Conservation (phyloP, 768 basidiomycete genomes). For the Pleurotus ostreatus region DNA sequence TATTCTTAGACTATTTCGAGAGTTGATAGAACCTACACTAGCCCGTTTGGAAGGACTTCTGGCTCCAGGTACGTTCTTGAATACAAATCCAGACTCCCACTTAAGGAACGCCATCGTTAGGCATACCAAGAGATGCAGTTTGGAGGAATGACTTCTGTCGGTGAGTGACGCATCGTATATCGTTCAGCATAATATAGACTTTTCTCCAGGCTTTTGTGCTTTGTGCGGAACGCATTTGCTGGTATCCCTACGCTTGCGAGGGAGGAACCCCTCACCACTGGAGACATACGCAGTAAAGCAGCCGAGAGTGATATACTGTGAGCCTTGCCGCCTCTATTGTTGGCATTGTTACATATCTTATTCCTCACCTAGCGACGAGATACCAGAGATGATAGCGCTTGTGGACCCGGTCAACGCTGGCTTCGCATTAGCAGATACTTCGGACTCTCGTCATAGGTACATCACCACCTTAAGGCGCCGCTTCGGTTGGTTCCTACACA, state of each 20-base stretch:
- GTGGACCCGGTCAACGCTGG: constrained; percentile 59
- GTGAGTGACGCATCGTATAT: constrained; percentile 25
- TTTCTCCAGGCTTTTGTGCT: constrained; percentile 51
- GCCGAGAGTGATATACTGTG: constrained; percentile 68
- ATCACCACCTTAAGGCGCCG: constrained; percentile 52
- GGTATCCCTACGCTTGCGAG: constrained; percentile 68
- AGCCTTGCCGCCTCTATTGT: constrained; percentile 16
- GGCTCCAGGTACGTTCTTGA: constrained; percentile 34
- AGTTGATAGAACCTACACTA: constrained; percentile 63
- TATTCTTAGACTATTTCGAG: constrained; percentile 62
- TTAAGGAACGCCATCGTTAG: constrained; percentile 19
- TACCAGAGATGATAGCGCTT: constrained; percentile 73
- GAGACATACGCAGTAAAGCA: constrained; percentile 40
- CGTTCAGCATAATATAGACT: not conserved
- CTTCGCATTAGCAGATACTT: constrained; percentile 61
- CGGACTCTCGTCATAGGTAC: constrained; percentile 63
- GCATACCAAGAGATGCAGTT: constrained; percentile 44
- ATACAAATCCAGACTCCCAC: not conserved
- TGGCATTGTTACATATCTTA: not conserved
- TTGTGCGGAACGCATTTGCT: constrained; percentile 71
- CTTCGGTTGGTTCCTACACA: constrained; percentile 68
- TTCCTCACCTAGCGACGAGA: constrained; percentile 49
- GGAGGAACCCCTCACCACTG: constrained; percentile 40
- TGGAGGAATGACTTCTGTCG: constrained; percentile 91
- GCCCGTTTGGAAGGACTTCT: constrained; percentile 53